Conservation (phyloP, 1,139 yeast genomes). For the Citeromyces hawaiiensis region DNA sequence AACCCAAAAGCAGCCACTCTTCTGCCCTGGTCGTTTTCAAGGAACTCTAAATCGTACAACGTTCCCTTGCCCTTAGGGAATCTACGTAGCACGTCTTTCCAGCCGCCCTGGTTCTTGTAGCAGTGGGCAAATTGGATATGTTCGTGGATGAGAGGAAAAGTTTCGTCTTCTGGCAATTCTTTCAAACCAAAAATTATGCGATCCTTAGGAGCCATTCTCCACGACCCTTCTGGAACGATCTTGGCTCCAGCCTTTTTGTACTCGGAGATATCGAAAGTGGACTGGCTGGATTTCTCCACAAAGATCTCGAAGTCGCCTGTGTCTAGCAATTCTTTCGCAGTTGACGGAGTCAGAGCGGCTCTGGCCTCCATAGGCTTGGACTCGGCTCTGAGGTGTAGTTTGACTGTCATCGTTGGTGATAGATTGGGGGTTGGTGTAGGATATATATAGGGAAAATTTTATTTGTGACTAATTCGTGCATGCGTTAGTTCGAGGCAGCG, state of each 20-base stretch:
- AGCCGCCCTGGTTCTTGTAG: conserved; percentile 93
- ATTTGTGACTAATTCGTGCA: too few species aligned
- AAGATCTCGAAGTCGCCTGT: conserved; percentile 73
- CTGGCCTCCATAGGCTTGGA: conserved; percentile 95
- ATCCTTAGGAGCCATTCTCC: conserved; percentile 84
- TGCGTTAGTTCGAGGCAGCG: too few species aligned
- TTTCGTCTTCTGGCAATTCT: conserved; percentile 81
- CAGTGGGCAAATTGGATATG: conserved; percentile 98
- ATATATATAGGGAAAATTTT: too few species aligned
- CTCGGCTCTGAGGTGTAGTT: conserved; percentile 82
- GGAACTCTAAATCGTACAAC: conserved; percentile 85
- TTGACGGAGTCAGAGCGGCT: conserved; percentile 89
- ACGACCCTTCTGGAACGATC: conserved; percentile 85
- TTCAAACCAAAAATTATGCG: conserved; percentile 86
- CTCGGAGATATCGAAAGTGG: conserved; percentile 65
- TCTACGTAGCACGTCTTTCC: conserved; percentile 82
- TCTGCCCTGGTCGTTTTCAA: conserved; percentile 89
- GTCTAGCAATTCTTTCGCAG: conserved; percentile 70
- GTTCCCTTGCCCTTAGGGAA: conserved; percentile 88
- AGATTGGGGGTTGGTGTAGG: not conserved
- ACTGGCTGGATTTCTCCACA: conserved; percentile 79
- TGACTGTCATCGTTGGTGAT: conserved; percentile 20
- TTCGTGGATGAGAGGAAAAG: conserved; percentile 86
- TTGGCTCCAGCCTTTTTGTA: conserved; percentile 72
- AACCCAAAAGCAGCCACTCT: conserved; percentile 98